Evolutionary conservation across 2,329 filamentous ascomycete genomes (phyloP).

Genomic region (Arthrobotrys sinensis): DNA sequence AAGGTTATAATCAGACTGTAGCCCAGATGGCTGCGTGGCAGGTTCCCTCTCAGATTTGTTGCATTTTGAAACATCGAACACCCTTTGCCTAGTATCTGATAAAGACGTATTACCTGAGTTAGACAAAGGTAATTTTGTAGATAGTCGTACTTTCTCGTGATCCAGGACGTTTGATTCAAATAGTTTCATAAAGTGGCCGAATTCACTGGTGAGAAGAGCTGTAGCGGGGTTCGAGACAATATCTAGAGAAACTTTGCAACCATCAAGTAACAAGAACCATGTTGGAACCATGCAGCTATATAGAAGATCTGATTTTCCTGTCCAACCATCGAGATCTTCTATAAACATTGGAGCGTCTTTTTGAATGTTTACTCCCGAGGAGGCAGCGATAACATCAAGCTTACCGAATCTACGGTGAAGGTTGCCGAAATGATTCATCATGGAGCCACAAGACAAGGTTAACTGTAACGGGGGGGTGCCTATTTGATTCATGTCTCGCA

Average conservation of each 20-base stretch:
- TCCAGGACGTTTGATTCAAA: constrained; percentile 14
- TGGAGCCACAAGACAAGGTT: constrained; percentile 14
- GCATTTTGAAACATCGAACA: not conserved
- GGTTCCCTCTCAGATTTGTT: not conserved
- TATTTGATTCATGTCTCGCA: constrained; percentile 22
- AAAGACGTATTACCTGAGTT: not conserved
- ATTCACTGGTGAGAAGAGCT: not conserved
- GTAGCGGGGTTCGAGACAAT: constrained; percentile 18
- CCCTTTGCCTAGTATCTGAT: not conserved
- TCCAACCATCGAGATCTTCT: constrained; percentile 61
- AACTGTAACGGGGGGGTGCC: constrained; percentile 59
- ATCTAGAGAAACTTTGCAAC: constrained; percentile 10
- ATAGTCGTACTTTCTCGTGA: constrained; percentile 13
- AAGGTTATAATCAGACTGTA: not conserved
- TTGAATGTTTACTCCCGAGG: constrained; percentile 16
- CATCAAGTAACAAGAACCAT: constrained; percentile 51
- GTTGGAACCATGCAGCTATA: constrained; percentile 61
- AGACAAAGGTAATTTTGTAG: constrained; percentile 8
- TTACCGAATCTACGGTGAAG: constrained; percentile 53
- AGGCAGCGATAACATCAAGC: not conserved
- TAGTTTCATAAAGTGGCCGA: constrained; percentile 11
- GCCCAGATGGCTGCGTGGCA: not conserved
- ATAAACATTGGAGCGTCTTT: constrained; percentile 33
- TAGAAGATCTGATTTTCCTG: constrained; percentile 55
- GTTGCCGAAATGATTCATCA: constrained; percentile 43